Base-by-base conservation (phyloP, 495 filamentous ascomycete genomes). In the Jackrogersella minutella region DNA sequence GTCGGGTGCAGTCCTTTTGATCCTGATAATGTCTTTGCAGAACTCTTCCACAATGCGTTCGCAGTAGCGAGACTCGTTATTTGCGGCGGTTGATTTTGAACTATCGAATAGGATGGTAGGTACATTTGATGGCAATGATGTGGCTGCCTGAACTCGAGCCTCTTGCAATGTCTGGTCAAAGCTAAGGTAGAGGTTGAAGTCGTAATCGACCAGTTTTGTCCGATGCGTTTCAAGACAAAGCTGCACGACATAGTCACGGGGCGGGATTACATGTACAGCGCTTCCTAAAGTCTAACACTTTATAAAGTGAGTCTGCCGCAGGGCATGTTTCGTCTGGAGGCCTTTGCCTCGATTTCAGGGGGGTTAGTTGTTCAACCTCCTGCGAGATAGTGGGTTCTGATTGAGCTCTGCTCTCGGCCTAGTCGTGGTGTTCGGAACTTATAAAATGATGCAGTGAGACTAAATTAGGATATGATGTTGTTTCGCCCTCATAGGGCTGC, bases 191-290 rank as follows among this genome's bases (percentile, higher is more conserved):
- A 49, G 44, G 13, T 50, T 26, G 13, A 50, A 50, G 21, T 50
- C 46, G 5, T 5, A 50, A 10, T 16, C 24, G 22, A 30, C 6
- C n/a, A 49, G 22, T 49, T 50, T 50, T 5, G 46, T 8, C 9
- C 47, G 26, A 34, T 51, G 47, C 1, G 47, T 51, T 22, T 51
- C 47, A 4, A 51, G 47, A 22, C 47, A 51, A 8, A 51, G 47
- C 47, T 51, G 47, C 14, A 51, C 26, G 5, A 34, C 28, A 34
- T 51, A 51, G 0, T 19, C 22, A 21, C 34, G 47, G n/a, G 1
- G 28, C 14, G 3, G 28, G 28, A 13, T 51, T 11, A 3, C 47
- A 51, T 8, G 47, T 21, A 19, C 47, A 51, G 28, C 47, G 47
- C 28, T 21, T 51, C 26, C 47, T 51, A 11, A 30, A 51, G 8